phyloP scores from a whole-genome alignment of 805 yeast genomes.

The Teunomyces barrocoloradensis region DNA sequence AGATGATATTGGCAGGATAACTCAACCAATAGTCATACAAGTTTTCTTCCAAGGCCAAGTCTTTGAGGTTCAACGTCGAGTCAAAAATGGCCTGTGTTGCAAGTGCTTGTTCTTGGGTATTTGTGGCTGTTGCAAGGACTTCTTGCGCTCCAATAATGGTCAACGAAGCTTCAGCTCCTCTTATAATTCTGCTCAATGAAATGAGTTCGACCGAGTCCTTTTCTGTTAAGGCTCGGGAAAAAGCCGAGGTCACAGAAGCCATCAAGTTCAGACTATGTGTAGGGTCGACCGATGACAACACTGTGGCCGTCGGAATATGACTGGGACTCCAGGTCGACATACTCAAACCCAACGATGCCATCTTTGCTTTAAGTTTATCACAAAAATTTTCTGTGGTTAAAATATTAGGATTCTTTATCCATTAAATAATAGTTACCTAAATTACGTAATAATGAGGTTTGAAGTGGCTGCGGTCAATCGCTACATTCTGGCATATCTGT shows the following conservation, averaged over 20 bases:
- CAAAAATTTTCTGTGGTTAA: neutral
- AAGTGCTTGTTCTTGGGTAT: constrained; percentile 17
- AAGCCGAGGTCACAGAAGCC: constrained; percentile 16
- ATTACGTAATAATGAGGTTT: constrained; percentile 1
- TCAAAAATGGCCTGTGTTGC: constrained; percentile 35
- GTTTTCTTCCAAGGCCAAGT: constrained; percentile 27
- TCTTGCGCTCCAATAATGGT: constrained; percentile 33
- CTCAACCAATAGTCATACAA: constrained; percentile 23
- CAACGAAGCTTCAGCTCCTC: constrained; percentile 39
- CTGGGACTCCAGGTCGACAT: constrained; percentile 24
- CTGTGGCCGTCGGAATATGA: constrained; percentile 25
- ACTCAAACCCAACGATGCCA: neutral
- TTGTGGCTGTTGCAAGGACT: constrained; percentile 42
- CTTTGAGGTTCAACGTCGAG: constrained; percentile 31
- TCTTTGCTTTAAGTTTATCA: neutral
- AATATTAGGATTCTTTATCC: neutral
- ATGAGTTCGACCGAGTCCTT: constrained; percentile 16
- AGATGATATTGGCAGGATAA: constrained; percentile 32
- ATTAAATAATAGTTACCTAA: neutral
- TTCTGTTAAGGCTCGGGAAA: constrained; percentile 18
- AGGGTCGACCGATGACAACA: constrained; percentile 25
- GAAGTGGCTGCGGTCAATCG: neutral
- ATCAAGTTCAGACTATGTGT: constrained; percentile 22
- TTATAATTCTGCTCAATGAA: constrained; percentile 20
- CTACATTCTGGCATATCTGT: neutral